Evolutionary conservation across 306 rosid species (phyloP).

Genomic region (Hippophae rhamnoides): DNA sequence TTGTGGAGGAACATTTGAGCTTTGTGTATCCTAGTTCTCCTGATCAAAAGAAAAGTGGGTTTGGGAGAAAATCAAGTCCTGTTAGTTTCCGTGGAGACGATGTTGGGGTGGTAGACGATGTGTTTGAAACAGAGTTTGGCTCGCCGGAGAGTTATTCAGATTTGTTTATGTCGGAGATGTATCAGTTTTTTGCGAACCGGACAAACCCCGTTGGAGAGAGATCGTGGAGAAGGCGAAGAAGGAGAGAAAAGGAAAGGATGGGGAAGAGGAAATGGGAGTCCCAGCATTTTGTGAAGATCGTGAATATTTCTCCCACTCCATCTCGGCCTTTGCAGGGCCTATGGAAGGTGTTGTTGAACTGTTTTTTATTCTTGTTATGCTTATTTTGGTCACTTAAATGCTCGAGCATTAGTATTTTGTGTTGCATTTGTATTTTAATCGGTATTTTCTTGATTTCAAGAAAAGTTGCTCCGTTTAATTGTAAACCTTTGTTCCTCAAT

Average conservation of each 20-base stretch:
- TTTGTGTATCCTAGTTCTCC: slow-evolving; percentile 18
- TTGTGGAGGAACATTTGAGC: slow-evolving; percentile 60
- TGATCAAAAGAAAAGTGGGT: slow-evolving; percentile 21
- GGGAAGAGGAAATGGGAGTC: slow-evolving; percentile 75
- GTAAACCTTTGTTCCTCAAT: no score
- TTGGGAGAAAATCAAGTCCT: slow-evolving; percentile 37
- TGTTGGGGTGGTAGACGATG: slow-evolving; percentile 30
- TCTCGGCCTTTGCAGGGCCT: slow-evolving; percentile 87
- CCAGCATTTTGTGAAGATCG: slow-evolving; percentile 90
- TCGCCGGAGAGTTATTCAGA: slow-evolving; percentile 70
- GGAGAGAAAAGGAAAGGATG: slow-evolving; percentile 59
- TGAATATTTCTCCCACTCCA: slow-evolving; percentile 62
- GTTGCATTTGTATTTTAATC: neutral
- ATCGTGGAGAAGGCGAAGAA: slow-evolving; percentile 67
- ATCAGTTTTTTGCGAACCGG: slow-evolving; percentile 81
- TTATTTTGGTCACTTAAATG: slow-evolving; percentile 11
- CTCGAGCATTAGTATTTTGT: neutral
- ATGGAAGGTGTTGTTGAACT: slow-evolving; percentile 65
- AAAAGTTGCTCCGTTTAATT: neutral
- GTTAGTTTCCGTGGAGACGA: slow-evolving; percentile 32
- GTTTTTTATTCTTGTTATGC: slow-evolving; percentile 21
- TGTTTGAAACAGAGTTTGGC: slow-evolving; percentile 37
- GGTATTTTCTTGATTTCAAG: neutral
- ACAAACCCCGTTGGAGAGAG: slow-evolving; percentile 67
- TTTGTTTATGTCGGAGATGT: slow-evolving; percentile 62